Percentiles rank a stretch among this genome's conserved stretches.
These are phyloP conservation scores for Mycena leptocephala DNA, from an alignment of 768 basidiomycete species.

Conservation along the genomic window DNA sequence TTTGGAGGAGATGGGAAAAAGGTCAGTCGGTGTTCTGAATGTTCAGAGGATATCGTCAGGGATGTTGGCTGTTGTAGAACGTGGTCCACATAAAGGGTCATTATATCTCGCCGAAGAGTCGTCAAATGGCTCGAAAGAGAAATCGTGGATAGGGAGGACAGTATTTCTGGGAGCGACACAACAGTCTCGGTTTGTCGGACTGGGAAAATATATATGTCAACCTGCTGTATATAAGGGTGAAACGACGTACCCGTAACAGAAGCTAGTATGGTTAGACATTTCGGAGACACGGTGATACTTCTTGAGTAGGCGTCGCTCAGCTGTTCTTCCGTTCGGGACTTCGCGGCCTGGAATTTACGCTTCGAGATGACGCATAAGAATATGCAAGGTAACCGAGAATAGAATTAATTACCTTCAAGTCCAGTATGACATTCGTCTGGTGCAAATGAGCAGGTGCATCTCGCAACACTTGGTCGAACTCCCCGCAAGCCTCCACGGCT, in stretches of 20 bases:
- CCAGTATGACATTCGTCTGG: conserved; percentile 66
- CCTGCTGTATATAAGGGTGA: neutral
- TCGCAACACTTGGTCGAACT: conserved; percentile 62
- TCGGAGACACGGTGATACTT: conserved; percentile 67
- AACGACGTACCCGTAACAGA: conserved; percentile 61
- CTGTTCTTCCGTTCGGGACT: conserved; percentile 79
- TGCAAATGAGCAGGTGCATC: conserved; percentile 67
- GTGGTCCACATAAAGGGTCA: conserved; percentile 71
- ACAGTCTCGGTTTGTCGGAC: conserved; percentile 71
- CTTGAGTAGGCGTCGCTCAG: conserved; percentile 78
- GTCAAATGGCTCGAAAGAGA: conserved; percentile 72
- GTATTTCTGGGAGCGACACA: conserved; percentile 67
- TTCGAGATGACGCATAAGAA: conserved; percentile 44
- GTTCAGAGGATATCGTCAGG: conserved; percentile 55
- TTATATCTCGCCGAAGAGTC: conserved; percentile 78
- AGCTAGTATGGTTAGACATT: conserved; percentile 65
- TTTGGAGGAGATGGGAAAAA: conserved; percentile 63
- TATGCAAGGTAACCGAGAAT: conserved; percentile 5
- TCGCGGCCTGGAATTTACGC: conserved; percentile 69
- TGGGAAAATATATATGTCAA: conserved; percentile 51
- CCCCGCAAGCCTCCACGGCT: conserved; percentile 64
- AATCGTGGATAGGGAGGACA: conserved; percentile 71
- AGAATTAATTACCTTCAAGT: conserved; percentile 69
- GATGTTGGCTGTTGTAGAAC: conserved; percentile 69
- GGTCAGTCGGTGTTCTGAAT: conserved; percentile 64